Evolutionary conservation across 768 basidiomycete genomes (phyloP), one percentile per base, ranked within the genome.

Genomic region (Lentinus brumalis): DNA sequence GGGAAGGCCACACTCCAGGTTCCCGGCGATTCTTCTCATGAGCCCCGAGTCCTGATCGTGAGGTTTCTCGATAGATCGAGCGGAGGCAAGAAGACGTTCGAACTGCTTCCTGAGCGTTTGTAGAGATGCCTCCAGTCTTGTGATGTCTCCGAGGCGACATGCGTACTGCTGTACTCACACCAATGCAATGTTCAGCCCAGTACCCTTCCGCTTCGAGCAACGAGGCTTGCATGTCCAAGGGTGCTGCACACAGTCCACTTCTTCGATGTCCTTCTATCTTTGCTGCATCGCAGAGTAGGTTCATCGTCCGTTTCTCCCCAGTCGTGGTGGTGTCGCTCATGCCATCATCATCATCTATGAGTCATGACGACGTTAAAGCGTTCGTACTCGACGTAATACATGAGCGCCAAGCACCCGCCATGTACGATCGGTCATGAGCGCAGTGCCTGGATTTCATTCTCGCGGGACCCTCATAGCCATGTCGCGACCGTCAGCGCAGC

Each of bases 51-150:
- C 21, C 45, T 41, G 5, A 42, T 8, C 39, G 21, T 29, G 16
- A 26, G n/a, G 4, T 29, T 42, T 60, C 59, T 54, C 52, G 46
- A 54, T 45, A 40, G 52, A 53, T 60, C 53, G 45, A 60, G 53
- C 38, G 44, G 39, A 35, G 35, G n/a, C 40, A 18, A 31, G 53
- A 47, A n/a, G 52, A 29, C 46, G 32, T 31, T 35, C 44, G 11
- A 8, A 12, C 38, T 9, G 30, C 35, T 35, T 35, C 35, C 35
- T 11, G 35, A 5, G 26, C 38, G 44, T 32, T 16, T 40, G 44
- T 26, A 7, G 46, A 7, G 26, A 47, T 39, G 29, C 10, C 11
- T 42, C 35, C 35, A 39, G 53, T 60, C 59, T 52, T 60, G 59
- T 54, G 59, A 54, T 50, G 46, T 35, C 26, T 31, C 35, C 18